A percentile compares a stretch with the other conserved stretches of the same genome.
These are phyloP conservation scores for Physcia stellaris DNA, from an alignment of 495 filamentous ascomycete species.

Conservation along the genomic window DNA sequence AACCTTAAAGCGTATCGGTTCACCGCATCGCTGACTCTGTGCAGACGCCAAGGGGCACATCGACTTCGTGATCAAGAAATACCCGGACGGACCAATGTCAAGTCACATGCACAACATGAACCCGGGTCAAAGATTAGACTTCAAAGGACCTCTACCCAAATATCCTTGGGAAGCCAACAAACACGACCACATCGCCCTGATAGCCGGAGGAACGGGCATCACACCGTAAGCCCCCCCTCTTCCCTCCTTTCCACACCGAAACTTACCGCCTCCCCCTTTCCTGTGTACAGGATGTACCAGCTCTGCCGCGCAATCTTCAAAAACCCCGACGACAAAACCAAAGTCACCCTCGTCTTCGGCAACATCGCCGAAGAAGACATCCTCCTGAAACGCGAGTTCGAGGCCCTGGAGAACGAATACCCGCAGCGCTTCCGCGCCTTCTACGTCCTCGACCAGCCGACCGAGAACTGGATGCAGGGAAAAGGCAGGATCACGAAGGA, in stretches of 20 bases:
- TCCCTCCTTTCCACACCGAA: neutral
- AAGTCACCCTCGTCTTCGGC: conserved; percentile 50
- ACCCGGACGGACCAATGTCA: conserved; percentile 83
- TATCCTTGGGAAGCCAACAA: conserved; percentile 88
- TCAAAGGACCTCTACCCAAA: conserved; percentile 94
- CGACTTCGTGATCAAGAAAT: conserved; percentile 83
- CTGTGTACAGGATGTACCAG: conserved; percentile 68
- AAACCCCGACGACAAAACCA: conserved; percentile 47
- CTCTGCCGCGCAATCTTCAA: conserved; percentile 50
- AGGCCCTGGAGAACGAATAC: conserved; percentile 34
- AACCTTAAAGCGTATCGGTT: conserved; percentile 14
- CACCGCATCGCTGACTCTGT: neutral
- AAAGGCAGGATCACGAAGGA: conserved; percentile 45
- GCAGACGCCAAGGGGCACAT: conserved; percentile 60
- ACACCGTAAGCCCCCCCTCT: conserved; percentile 46
- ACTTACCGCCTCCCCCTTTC: too few species aligned
- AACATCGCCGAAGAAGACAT: conserved; percentile 49
- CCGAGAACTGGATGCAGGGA: conserved; percentile 23
- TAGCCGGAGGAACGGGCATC: conserved; percentile 92
- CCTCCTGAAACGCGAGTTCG: conserved; percentile 41
- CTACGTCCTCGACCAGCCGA: conserved; percentile 43
- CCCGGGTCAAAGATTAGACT: conserved; percentile 61
- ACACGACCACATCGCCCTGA: conserved; percentile 82
- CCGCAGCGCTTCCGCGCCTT: conserved; percentile 43
- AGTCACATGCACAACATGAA: conserved; percentile 73